Base-by-base conservation (phyloP, 208 protist species). In the Leishmania braziliensis region DNA sequence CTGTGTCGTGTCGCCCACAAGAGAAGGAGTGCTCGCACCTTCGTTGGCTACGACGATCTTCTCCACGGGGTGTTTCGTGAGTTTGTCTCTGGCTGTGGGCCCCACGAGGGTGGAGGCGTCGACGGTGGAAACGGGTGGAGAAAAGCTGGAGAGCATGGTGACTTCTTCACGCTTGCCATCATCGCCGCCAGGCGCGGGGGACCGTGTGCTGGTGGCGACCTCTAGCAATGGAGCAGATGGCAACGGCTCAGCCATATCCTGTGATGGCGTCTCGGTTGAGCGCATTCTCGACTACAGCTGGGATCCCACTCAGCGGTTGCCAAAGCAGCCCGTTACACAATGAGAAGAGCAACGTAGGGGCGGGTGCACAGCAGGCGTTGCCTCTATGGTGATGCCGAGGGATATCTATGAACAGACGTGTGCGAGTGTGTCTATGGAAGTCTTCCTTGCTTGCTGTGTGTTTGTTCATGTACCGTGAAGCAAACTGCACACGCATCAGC, bases 91-190 rank as follows among this genome's bases (percentile, higher is more conserved):
- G 53, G 18, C 23, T 20, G 29, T 16, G 29, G 4, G 39, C 43
- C 8, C 29, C 39, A 54, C 29, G 23, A n/a, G 53, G 16, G 26
- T 5, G 14, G 58, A 46, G 26, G 60, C 71, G 43, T 63, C n/a
- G 76, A 56, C 62, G 26, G 60, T 46, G 14, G 79, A 46, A 8
- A 63, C 23, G 58, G 65, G 5, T 33, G 69, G 69, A 43, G 81
- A 62, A 63, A 43, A 56, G 20, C 33, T 6, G 4, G 65, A 51
- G 56, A 77, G 46, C 26, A 76, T 23, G 0, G 65, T 46, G 16
- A 46, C 43, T 20, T 79, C 80, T 5, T 76, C 72, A 10, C 43
- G 43, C 43, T 46, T 62, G n/a, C 9, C 36, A 16, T 56, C 51
- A n/a, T 2, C 48, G n/a, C 56, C 63, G 9, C 0, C 63, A 5